phyloP scores from a whole-genome alignment of 129 eudicot species.

The Apium graveolens region DNA sequence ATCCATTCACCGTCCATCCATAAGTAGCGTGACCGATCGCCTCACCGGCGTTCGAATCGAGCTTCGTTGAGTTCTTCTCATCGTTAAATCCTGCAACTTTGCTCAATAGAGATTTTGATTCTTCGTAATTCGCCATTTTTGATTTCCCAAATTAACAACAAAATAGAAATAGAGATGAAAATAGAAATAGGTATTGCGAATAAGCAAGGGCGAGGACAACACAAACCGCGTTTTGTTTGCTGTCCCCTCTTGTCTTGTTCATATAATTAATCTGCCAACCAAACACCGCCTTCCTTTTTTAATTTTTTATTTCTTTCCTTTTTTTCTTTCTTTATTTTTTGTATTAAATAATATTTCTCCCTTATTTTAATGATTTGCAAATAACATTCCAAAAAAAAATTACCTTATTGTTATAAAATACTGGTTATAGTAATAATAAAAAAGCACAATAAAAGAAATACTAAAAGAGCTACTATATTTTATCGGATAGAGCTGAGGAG shows the following conservation, averaged over 20 bases:
- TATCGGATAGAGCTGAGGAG: no score
- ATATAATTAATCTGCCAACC: neutral
- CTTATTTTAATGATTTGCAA: no score
- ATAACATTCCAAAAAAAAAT: no score
- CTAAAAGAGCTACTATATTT: no score
- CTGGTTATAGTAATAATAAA: no score
- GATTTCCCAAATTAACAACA: no score
- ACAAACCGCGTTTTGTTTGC: neutral
- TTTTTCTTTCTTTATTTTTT: no score
- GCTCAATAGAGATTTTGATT: conserved; percentile 68
- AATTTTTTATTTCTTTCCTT: no score
- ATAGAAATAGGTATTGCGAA: neutral
- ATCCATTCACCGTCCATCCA: conserved; percentile 86
- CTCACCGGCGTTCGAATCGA: neutral
- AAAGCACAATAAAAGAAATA: no score
- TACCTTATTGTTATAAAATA: no score
- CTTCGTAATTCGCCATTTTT: conserved; percentile 56
- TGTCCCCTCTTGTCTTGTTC: neutral
- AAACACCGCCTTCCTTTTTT: neutral
- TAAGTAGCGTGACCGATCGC: conserved; percentile 21
- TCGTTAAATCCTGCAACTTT: conserved; percentile 1
- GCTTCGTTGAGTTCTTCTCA: conserved; percentile 10
- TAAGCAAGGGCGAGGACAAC: neutral
- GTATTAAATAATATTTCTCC: no score
- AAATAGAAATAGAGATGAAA: neutral